These are phyloP conservation scores for Picea sitchensis DNA, from an alignment of 75 land plant genomes.

Conservation along the genomic window DNA sequence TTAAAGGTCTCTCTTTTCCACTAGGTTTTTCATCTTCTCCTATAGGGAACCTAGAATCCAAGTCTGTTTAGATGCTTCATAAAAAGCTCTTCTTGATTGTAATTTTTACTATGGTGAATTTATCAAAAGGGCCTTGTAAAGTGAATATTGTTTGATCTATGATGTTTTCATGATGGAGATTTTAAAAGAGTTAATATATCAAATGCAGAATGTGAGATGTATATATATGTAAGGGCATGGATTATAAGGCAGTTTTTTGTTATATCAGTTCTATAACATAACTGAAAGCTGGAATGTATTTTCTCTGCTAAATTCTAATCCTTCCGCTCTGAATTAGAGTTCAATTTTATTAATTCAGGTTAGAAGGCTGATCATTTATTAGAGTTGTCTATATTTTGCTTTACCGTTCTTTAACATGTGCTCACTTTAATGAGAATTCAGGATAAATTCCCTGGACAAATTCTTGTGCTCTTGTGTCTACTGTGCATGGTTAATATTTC, in stretches of 20 bases:
- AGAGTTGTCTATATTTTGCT: too few relatives aligned
- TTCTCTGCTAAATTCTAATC: neutral
- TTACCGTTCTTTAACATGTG: too few relatives aligned
- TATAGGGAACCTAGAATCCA: neutral
- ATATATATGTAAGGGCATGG: neutral
- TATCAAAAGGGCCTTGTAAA: neutral
- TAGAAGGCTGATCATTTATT: too few relatives aligned
- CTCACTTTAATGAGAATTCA: too few relatives aligned
- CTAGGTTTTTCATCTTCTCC: constrained; percentile 26
- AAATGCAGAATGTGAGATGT: neutral
- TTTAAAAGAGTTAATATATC: neutral
- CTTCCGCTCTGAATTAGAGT: neutral
- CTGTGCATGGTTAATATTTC: too few relatives aligned
- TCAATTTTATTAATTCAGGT: neutral
- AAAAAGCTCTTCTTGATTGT: neutral
- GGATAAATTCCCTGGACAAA: too few relatives aligned
- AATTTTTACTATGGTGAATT: neutral
- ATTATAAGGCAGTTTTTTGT: neutral
- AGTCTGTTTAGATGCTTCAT: neutral
- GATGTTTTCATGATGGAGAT: neutral
- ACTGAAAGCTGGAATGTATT: neutral
- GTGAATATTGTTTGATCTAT: neutral
- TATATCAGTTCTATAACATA: neutral
- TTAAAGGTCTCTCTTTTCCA: constrained; percentile 33
- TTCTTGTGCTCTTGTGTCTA: too few relatives aligned